Evolutionary conservation across 148 eudicot genomes (phyloP).

Genomic region (Rhododendron vialii): DNA sequence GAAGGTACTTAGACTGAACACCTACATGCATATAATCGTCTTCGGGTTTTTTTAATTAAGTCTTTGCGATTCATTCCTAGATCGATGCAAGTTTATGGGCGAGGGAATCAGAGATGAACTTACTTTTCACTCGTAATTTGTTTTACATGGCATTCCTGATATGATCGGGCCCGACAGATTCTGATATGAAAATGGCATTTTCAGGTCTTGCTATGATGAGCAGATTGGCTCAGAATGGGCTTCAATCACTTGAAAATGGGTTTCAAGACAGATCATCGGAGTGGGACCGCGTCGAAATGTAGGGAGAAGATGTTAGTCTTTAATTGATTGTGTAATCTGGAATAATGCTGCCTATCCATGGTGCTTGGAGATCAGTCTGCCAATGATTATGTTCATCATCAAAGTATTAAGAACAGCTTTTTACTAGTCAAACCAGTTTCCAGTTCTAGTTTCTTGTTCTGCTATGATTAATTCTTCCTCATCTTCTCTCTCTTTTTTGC

Average conservation of each 20-base stretch:
- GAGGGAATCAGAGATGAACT: no score
- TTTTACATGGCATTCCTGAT: not conserved
- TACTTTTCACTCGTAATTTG: no score
- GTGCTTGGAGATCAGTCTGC: not conserved
- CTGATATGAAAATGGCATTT: not conserved
- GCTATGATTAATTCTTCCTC: not conserved
- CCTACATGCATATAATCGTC: not conserved
- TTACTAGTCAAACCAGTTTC: not conserved
- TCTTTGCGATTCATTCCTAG: not conserved
- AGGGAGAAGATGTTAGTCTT: not conserved
- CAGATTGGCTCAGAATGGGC: not conserved
- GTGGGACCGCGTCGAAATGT: not conserved
- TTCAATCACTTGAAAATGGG: not conserved
- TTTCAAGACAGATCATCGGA: not conserved
- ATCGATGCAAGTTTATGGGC: no score
- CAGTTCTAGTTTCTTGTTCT: not conserved
- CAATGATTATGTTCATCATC: not conserved
- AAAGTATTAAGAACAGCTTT: not conserved
- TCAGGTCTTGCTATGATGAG: not conserved
- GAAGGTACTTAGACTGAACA: conserved; percentile 46
- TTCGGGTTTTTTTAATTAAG: not conserved
- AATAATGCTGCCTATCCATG: not conserved
- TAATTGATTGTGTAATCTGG: not conserved
- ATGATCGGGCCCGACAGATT: not conserved
- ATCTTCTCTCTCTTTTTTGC: not conserved